Evolutionary conservation across 164 flowering plant species (phyloP).

Genomic region (Hamamelis virginiana): DNA sequence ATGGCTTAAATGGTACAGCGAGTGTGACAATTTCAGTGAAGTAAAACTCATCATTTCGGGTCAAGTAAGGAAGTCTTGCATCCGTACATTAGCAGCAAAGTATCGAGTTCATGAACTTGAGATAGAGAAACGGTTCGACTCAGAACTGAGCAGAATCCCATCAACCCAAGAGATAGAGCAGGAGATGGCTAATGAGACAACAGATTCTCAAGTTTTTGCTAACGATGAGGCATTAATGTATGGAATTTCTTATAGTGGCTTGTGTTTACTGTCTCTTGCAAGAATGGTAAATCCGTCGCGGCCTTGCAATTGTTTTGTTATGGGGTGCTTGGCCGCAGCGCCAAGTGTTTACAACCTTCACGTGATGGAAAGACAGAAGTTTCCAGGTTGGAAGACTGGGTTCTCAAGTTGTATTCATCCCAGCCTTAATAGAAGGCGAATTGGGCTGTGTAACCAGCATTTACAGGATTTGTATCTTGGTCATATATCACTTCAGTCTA

Average conservation of each 20-base stretch:
- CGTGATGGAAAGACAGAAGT: constrained; percentile 79
- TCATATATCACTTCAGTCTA: constrained; percentile 72
- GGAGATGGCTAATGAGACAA: constrained; percentile 32
- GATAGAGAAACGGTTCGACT: constrained; percentile 66
- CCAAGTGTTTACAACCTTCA: constrained; percentile 71
- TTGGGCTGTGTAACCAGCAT: constrained; percentile 78
- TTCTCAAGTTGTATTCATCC: constrained; percentile 77
- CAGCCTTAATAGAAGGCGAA: constrained; percentile 63
- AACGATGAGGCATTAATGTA: constrained; percentile 58
- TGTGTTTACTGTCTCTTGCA: constrained; percentile 71
- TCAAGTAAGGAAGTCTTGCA: constrained; percentile 70
- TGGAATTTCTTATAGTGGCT: constrained; percentile 67
- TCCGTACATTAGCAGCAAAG: constrained; percentile 82
- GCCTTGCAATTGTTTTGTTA: constrained; percentile 68
- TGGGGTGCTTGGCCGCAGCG: constrained; percentile 65
- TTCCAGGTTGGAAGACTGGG: constrained; percentile 91
- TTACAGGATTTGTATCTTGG: constrained; percentile 79
- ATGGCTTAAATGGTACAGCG: constrained; percentile 74
- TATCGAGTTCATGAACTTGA: constrained; percentile 60
- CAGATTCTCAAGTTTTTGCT: constrained; percentile 30
- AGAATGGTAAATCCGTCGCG: constrained; percentile 59
- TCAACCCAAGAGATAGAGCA: constrained; percentile 49
- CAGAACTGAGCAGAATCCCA: constrained; percentile 63
- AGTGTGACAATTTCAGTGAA: constrained; percentile 55
- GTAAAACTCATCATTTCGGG: constrained; percentile 51